Evolutionary conservation across 2,329 filamentous ascomycete genomes (phyloP), one percentile per base, ranked within the genome.

Genomic region (Phialemonium atrogriseum): DNA sequence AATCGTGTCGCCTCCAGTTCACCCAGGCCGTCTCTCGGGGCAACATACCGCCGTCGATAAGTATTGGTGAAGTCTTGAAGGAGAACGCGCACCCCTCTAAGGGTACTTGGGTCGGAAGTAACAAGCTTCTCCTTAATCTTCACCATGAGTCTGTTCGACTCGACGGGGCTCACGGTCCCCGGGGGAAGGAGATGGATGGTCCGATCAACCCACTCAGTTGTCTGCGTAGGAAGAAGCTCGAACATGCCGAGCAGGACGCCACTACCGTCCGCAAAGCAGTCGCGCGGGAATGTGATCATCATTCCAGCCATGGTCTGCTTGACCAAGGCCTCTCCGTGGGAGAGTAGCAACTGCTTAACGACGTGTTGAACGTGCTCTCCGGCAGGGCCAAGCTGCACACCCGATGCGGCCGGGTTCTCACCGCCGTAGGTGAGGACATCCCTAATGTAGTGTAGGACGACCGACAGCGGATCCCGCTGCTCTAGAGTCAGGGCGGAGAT

Each of bases 201-300:
- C 13, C 68, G 71, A 41, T 86, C 78, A 14, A 95, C 79, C 88
- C 91, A 96, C 5, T 66, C 57, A 2, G 83, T 77, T 10, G 87
- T 85, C 50, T 91, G 73, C 33, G 75, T 66, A 0, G 91, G 91
- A 50, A 93, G 66, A 24, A 96, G 64, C 54, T 94, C 82, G 52
- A 98, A 94, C 42, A 96, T 68, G 4, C 81, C 80, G 38, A 98
- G 75, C 32, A 98, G 62, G n/a, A 94, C 85, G 5, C 87, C 88
- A 29, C 86, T 94, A 11, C 87, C 88, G 52, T 98, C 91, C 1
- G 88, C 80, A 51, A 96, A 94, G 60, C 88, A 95, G 55, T 96
- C 91, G 25, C 84, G 77, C 0, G 91, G 93, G 61, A 98, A 98
- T 1, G 83, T 93, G 55, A 95, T 95, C 89, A 98, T 96, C 88